Percentiles rank a stretch among this genome's conserved stretches.
phyloP scores from a whole-genome alignment of 345 rosid genomes.

The Gossypium bickii region DNA sequence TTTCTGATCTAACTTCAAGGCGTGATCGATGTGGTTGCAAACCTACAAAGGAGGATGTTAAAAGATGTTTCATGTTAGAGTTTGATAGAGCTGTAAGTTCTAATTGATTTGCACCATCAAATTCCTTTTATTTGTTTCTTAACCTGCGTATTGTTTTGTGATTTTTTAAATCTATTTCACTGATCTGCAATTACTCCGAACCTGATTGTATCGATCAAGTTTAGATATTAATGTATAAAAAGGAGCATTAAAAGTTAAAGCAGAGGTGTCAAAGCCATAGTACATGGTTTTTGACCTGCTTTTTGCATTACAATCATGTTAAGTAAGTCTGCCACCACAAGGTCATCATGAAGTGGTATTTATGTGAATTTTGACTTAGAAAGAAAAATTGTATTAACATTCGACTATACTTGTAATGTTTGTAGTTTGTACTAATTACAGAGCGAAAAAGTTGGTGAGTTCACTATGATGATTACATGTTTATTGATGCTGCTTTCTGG shows the following conservation, averaged over 20 bases:
- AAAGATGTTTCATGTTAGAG: conserved; percentile 97
- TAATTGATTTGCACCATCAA: not conserved
- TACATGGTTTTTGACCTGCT: not conserved
- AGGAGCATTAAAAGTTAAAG: not conserved
- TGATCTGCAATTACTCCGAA: not conserved
- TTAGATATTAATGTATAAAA: not conserved
- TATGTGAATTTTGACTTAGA: not conserved
- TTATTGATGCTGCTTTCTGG: not conserved
- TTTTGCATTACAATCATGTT: not conserved
- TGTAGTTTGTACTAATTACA: not conserved
- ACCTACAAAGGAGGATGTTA: conserved; percentile 90
- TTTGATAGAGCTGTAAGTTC: conserved; percentile 91
- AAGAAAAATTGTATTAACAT: not conserved
- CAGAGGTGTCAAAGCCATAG: not conserved
- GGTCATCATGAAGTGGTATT: not conserved
- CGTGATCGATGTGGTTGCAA: conserved; percentile 98
- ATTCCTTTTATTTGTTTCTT: conserved; percentile 1
- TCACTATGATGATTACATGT: not conserved
- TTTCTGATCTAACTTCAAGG: conserved; percentile 95
- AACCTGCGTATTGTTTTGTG: not conserved
- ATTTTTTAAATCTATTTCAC: not conserved
- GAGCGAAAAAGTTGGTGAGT: not conserved
- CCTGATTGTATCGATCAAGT: not conserved
- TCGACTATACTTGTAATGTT: not conserved
- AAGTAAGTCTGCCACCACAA: not conserved